These are phyloP conservation scores for Pelargonium citronellum DNA, from an alignment of 441 rosid species.

Conservation along the genomic window DNA sequence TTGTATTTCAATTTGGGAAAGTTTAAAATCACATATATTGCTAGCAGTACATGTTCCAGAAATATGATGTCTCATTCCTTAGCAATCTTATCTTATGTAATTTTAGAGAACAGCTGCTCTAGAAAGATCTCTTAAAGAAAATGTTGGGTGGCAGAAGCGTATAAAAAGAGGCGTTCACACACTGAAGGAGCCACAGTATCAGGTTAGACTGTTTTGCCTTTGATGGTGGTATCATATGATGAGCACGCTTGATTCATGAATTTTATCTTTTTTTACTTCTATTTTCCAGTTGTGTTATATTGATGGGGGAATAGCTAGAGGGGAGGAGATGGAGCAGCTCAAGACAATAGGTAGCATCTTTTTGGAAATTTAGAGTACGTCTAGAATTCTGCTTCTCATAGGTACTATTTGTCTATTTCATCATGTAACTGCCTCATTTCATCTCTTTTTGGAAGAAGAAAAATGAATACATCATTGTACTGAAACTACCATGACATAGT, in stretches of 20 bases:
- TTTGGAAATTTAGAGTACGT: constrained; percentile 39
- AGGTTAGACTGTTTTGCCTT: constrained; percentile 35
- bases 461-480: background rate
- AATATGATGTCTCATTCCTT: background rate
- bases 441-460: background rate
- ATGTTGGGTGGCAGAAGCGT: constrained; percentile 55
- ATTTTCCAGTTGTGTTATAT: constrained; percentile 57
- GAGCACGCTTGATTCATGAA: constrained; percentile 21
- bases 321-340: constrained; percentile 70
- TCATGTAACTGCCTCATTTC: constrained; percentile 5
- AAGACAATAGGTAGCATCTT: constrained; percentile 52
- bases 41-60: background rate
- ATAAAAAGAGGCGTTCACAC: constrained; percentile 70
- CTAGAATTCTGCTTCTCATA: background rate
- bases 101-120: constrained; percentile 49
- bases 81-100: constrained; percentile 14
- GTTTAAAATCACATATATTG: background rate
- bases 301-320: constrained; percentile 58
- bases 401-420: background rate
- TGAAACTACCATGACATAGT: constrained; percentile 1
- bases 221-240: constrained; percentile 7
- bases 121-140: constrained; percentile 51
- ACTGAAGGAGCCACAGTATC: constrained; percentile 55
- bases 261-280: constrained; percentile 8
- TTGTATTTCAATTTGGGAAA: background rate